phyloP scores from a whole-genome alignment of 2,329 filamentous ascomycete genomes.

The Cordyceps militaris region DNA sequence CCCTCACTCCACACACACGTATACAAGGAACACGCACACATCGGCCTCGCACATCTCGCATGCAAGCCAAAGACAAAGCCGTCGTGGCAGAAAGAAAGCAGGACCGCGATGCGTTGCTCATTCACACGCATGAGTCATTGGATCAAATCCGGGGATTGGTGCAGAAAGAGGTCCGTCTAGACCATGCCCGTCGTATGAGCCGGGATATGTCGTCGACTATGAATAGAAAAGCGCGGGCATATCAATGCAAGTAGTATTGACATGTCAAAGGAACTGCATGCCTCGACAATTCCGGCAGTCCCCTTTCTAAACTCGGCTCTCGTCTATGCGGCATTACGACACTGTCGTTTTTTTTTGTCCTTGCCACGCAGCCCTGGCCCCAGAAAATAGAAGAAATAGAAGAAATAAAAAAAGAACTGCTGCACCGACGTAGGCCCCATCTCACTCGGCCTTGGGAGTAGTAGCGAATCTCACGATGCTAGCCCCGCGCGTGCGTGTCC shows the following conservation, averaged over 20 bases:
- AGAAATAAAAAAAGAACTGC: no score
- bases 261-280: neutral
- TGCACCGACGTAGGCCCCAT: no score
- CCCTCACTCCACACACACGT: neutral
- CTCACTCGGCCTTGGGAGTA: neutral
- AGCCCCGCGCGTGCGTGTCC: neutral
- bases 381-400: no score
- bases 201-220: neutral
- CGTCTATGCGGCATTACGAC: conserved; percentile 6
- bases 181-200: neutral
- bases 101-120: neutral
- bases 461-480: conserved; percentile 4
- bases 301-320: neutral
- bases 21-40: neutral
- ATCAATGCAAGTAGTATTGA: neutral
- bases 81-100: neutral
- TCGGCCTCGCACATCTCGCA: neutral
- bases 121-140: neutral
- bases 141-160: neutral
- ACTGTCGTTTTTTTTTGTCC: neutral
- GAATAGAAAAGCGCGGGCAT: neutral
- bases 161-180: neutral
- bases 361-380: neutral
- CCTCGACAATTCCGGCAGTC: neutral
- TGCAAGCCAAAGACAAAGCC: conserved; percentile 2